Percentiles rank a stretch among this genome's conserved stretches.
Evolutionary conservation across 2,329 filamentous ascomycete species (phyloP).

Genomic region (Coniochaeta sp.): DNA sequence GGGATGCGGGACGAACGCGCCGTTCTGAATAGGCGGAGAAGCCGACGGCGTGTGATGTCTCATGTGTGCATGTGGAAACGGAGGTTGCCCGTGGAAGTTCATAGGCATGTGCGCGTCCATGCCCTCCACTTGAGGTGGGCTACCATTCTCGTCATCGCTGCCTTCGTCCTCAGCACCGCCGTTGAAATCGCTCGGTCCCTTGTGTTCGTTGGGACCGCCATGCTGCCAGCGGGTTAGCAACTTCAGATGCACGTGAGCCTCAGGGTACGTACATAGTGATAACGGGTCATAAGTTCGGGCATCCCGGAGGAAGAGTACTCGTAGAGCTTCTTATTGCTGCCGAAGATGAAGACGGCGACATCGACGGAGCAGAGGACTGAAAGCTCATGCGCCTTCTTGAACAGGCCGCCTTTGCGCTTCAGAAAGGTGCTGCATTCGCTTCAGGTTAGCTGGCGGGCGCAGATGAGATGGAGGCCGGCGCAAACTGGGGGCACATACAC

Average conservation of each 20-base stretch:
- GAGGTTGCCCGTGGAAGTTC: conserved; percentile 59
- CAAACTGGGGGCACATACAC: conserved; percentile 59
- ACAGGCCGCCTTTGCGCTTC: conserved; percentile 96
- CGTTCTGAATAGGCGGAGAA: conserved; percentile 81
- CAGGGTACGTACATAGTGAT: conserved; percentile 71
- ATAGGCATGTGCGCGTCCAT: conserved; percentile 55
- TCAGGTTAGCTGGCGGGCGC: conserved; percentile 12
- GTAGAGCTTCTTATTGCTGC: conserved; percentile 97
- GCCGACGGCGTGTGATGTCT: conserved; percentile 76
- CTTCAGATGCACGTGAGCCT: neutral
- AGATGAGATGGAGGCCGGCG: neutral
- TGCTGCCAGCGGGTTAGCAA: conserved; percentile 50
- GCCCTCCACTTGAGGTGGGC: conserved; percentile 59
- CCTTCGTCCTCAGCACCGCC: conserved; percentile 83
- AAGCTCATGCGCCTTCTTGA: conserved; percentile 99
- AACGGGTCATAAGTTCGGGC: conserved; percentile 78
- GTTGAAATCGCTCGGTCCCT: conserved; percentile 87
- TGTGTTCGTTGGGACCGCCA: conserved; percentile 89
- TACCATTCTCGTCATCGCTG: conserved; percentile 67
- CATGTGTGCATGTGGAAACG: conserved; percentile 64
- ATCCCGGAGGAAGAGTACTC: conserved; percentile 95
- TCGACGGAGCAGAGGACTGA: conserved; percentile 97
- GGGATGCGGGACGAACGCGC: conserved; percentile 57
- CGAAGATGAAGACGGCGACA: conserved; percentile 97
- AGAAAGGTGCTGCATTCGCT: conserved; percentile 70